A percentile compares a stretch with the other conserved stretches of the same genome.
Evolutionary conservation across 2,329 filamentous ascomycete species (phyloP).

Genomic region (Geosmithia flava): DNA sequence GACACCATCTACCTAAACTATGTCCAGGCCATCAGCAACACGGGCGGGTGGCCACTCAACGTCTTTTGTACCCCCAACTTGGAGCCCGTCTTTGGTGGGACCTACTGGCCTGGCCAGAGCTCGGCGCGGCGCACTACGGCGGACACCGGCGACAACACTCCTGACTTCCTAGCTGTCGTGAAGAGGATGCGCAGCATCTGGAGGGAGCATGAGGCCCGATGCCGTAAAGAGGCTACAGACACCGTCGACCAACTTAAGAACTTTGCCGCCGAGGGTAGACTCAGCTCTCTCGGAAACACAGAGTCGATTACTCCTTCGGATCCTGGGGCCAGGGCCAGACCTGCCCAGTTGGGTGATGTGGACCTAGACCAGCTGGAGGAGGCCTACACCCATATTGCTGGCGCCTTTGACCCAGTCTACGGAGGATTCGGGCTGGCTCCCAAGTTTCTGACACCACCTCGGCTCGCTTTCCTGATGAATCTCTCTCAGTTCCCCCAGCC

Average conservation of each 20-base stretch:
- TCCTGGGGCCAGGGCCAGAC: conserved; percentile 5
- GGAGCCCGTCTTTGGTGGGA: conserved; percentile 89
- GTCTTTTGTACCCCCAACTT: conserved; percentile 92
- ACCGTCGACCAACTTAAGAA: conserved; percentile 71
- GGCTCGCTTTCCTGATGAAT: conserved; percentile 70
- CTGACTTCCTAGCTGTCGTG: conserved; percentile 75
- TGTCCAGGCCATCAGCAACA: conserved; percentile 81
- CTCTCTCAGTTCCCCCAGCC: conserved; percentile 58
- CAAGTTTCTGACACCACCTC: conserved; percentile 83
- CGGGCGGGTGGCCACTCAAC: conserved; percentile 89
- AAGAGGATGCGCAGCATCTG: conserved; percentile 66
- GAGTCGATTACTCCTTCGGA: conserved; percentile 15
- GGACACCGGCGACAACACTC: conserved; percentile 39
- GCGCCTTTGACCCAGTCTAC: conserved; percentile 65
- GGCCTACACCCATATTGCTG: conserved; percentile 67
- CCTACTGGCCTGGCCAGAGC: conserved; percentile 83
- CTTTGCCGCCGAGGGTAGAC: conserved; percentile 79
- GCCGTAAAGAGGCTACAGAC: conserved; percentile 70
- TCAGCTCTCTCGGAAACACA: conserved; percentile 29
- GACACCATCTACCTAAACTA: conserved; percentile 99
- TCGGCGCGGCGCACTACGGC: conserved; percentile 27
- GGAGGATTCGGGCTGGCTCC: conserved; percentile 74
- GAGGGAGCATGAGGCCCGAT: conserved; percentile 73
- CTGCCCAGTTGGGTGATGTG: conserved; percentile 42
- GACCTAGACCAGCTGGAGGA: conserved; percentile 89